These are phyloP conservation scores for Furcasterigmium sp. DNA, from an alignment of 2,329 filamentous ascomycete species.

Conservation along the genomic window DNA sequence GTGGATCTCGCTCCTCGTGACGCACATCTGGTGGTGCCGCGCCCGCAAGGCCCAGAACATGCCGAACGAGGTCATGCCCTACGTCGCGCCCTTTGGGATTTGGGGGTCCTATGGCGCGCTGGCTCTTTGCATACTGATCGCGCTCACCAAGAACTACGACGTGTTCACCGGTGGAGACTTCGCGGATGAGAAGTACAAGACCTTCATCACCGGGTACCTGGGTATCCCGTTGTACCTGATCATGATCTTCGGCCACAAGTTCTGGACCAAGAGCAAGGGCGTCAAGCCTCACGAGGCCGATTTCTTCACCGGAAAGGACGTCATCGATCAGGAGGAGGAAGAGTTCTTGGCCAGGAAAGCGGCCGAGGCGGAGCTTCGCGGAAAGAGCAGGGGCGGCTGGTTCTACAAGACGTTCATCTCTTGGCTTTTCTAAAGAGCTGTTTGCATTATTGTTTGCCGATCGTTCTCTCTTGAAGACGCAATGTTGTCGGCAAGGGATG, in stretches of 20 bases:
- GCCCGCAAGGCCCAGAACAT: slow-evolving; percentile 58
- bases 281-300: slow-evolving; percentile 57
- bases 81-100: slow-evolving; percentile 66
- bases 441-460: too few species aligned
- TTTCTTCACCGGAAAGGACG: slow-evolving; percentile 67
- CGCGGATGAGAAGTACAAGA: slow-evolving; percentile 52
- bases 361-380: slow-evolving; percentile 16
- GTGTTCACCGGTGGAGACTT: slow-evolving; percentile 55
- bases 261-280: slow-evolving; percentile 45
- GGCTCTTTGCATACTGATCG: slow-evolving; percentile 65
- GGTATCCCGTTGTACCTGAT: slow-evolving; percentile 71
- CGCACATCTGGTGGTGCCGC: slow-evolving; percentile 61
- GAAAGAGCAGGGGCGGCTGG: slow-evolving; percentile 15
- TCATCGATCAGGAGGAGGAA: slow-evolving; percentile 68
- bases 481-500: too few species aligned
- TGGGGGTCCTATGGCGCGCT: slow-evolving; percentile 64
- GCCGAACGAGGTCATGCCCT: slow-evolving; percentile 50
- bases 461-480: too few species aligned
- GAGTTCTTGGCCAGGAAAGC: slow-evolving; percentile 58
- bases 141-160: slow-evolving; percentile 77
- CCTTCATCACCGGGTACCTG: slow-evolving; percentile 71
- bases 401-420: slow-evolving; percentile 19
- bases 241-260: slow-evolving; percentile 65
- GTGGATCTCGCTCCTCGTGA: slow-evolving; percentile 64
- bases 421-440: slow-evolving; percentile 13